These are phyloP conservation scores for Clarireedia monteithiana DNA, from an alignment of 2,329 filamentous ascomycete species.

Conservation along the genomic window DNA sequence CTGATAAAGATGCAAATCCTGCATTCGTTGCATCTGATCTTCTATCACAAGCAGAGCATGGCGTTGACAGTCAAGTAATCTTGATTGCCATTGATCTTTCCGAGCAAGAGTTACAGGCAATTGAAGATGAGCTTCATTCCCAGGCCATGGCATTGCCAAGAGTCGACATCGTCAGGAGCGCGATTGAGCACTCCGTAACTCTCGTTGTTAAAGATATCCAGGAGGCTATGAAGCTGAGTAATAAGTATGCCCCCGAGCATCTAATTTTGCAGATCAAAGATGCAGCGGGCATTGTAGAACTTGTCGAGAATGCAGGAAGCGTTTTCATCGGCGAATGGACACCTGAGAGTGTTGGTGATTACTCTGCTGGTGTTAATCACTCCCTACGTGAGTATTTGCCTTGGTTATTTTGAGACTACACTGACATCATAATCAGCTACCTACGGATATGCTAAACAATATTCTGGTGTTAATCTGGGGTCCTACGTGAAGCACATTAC, in stretches of 20 bases:
- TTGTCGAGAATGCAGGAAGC: conserved; percentile 88
- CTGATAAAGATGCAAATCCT: conserved; percentile 80
- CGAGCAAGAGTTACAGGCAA: conserved; percentile 66
- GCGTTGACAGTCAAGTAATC: conserved; percentile 91
- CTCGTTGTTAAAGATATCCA: conserved; percentile 64
- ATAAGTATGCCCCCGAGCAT: conserved; percentile 93
- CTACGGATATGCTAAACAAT: conserved; percentile 97
- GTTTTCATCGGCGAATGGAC: conserved; percentile 97
- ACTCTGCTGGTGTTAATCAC: conserved; percentile 96
- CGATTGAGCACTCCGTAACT: conserved; percentile 87
- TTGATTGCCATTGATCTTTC: conserved; percentile 75
- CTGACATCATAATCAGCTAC: conserved; percentile 53
- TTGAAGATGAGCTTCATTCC: conserved; percentile 83
- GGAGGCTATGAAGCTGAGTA: conserved; percentile 76
- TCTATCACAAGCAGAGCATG: conserved; percentile 92
- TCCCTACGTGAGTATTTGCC: conserved; percentile 69
- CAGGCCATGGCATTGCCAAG: conserved; percentile 84
- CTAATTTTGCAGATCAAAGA: conserved; percentile 83
- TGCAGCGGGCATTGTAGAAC: conserved; percentile 63
- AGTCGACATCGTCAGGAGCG: conserved; percentile 84
- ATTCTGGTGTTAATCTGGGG: conserved; percentile 91
- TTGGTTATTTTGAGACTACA: not conserved
- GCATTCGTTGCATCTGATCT: conserved; percentile 94
- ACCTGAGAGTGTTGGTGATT: conserved; percentile 94
- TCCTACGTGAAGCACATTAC: conserved; percentile 99